Evolutionary conservation across 2,329 filamentous ascomycete genomes (phyloP).

Genomic region (Penicillium sp.): DNA sequence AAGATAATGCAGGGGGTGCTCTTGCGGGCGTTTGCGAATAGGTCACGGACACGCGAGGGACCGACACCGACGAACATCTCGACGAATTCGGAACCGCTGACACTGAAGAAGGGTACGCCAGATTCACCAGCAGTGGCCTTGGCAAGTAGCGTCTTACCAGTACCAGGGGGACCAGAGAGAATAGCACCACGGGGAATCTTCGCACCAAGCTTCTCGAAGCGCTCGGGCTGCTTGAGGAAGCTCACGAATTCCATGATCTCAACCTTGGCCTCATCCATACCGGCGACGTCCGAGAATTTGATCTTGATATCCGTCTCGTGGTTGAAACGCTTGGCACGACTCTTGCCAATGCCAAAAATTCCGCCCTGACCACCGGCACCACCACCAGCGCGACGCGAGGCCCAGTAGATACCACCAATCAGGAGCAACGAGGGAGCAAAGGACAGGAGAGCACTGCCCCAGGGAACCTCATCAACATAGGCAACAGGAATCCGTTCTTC

Average conservation of each 20-base stretch:
- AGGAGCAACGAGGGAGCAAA: conserved; percentile 86
- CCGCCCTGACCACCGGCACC: conserved; percentile 64
- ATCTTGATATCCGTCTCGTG: conserved; percentile 94
- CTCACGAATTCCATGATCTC: conserved; percentile 99
- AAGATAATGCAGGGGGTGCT: conserved; percentile 98
- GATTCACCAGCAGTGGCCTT: conserved; percentile 98
- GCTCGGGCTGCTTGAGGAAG: conserved; percentile 88
- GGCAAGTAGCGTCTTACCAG: conserved; percentile 93
- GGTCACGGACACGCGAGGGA: conserved; percentile 86
- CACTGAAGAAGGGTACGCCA: conserved; percentile 94
- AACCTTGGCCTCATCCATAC: conserved; percentile 95
- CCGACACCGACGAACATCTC: conserved; percentile 99
- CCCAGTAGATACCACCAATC: conserved; percentile 75
- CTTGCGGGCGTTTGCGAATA: conserved; percentile 92
- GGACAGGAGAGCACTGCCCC: conserved; percentile 66
- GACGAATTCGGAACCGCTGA: conserved; percentile 97
- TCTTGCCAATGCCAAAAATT: conserved; percentile 94
- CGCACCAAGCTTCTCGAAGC: conserved; percentile 88
- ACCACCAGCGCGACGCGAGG: conserved; percentile 69
- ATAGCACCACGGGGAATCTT: conserved; percentile 98
- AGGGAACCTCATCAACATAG: conserved; percentile 72
- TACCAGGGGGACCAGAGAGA: conserved; percentile 93
- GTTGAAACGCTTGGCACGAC: conserved; percentile 94
- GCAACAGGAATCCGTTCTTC: conserved; percentile 90
- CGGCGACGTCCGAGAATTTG: conserved; percentile 94